Base-by-base conservation (phyloP, 768 basidiomycete species). In the Dioszegia crocea region DNA sequence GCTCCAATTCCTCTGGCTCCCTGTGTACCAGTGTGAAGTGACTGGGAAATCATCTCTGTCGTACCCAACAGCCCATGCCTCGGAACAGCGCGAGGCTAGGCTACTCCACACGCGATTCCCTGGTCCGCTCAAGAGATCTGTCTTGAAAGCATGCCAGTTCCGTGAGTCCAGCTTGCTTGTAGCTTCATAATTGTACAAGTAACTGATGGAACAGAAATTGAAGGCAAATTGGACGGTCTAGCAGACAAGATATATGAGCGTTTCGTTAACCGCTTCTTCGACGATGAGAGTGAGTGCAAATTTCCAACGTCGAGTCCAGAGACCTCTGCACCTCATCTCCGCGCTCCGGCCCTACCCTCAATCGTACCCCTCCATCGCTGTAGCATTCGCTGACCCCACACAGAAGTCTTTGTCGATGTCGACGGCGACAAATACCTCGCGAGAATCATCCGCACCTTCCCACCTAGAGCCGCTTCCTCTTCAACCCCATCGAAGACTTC, bases 1-100 rank as follows among this genome's bases (percentile, higher is more conserved):
- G 69, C 88, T 94, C 84, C 87, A 89, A 60, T 98, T 96, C 81
- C 96, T 96, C 80, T 84, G 86, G 55, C 83, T 89, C 60, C 91
- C 90, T 73, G 87, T 92, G 72, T 98, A 97, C 79, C 91, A 94
- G 74, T 98, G 94, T 76, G 94, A 97, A 74, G 90, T 93, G 70
- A 91, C 90, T 31, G 91, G 93, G 78, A 94, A 91, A 80, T 88
- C 89, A 65, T 86, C 87, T 55, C 83, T 98, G 54, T 88, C 90
- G 80, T 99, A 91, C 79, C 96, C 93, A 77, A 86, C 91, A 71
- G 96, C 96, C 23, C 81, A 93, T 44, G 86, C 90, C 67, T 92
- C 89, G 58, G 96, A 99, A 78, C 85, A 83, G 60, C 85, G 86
- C 67, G 96, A 98, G 79, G 89, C 89, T 30, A 83, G 86, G 57